Evolutionary conservation across 1,139 yeast genomes (phyloP).

Genomic region (Taiozyma onychis): DNA sequence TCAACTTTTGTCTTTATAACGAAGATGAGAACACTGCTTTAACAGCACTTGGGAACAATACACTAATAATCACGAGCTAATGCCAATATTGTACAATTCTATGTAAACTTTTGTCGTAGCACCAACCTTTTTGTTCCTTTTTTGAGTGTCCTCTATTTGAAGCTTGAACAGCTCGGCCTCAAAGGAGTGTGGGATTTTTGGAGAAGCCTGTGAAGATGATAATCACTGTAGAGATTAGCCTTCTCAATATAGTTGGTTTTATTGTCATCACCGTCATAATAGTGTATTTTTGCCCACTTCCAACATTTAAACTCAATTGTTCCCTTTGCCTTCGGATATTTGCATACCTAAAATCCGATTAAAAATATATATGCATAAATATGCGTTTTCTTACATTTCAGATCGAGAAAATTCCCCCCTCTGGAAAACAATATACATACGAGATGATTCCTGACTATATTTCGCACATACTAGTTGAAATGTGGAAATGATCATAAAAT

Average conservation of each 20-base stretch:
- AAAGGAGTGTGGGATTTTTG: no score
- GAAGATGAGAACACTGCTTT: neutral
- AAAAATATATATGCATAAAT: neutral
- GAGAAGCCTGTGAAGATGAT: no score
- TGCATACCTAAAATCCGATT: neutral
- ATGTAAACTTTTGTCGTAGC: no score
- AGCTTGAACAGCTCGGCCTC: no score
- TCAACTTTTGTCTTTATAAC: neutral
- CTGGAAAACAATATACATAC: neutral
- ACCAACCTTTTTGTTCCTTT: no score
- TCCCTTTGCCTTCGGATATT: neutral
- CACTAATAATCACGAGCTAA: neutral
- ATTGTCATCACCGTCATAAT: no score
- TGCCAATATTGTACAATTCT: neutral
- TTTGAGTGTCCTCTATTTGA: no score
- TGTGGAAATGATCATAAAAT: neutral
- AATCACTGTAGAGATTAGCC: no score
- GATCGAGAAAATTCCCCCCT: constrained; percentile 2
- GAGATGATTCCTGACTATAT: neutral
- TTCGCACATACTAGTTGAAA: neutral
- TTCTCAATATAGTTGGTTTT: no score
- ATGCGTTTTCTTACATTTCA: neutral
- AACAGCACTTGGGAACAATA: neutral
- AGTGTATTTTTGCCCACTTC: neutral
- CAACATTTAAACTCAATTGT: neutral